Evolutionary conservation across 2,329 filamentous ascomycete species (phyloP), one percentile per base, ranked within the genome.

Genomic region (Fusarium marasasianum): DNA sequence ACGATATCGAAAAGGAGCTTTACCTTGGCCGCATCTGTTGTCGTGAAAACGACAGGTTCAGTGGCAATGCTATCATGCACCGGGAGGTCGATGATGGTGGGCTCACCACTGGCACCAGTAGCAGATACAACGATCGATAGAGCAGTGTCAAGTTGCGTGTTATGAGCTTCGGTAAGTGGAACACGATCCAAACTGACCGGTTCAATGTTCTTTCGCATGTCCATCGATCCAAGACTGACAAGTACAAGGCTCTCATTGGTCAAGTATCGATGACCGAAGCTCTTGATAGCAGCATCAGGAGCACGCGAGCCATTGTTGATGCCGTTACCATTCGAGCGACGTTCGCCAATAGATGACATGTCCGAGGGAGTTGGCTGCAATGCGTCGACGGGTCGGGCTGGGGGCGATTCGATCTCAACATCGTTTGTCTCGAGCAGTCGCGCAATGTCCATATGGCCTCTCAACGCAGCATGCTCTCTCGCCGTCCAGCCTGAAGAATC

Each of bases 401-500:
- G 63, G 8, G 64, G 63, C 18, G 66, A 69, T n/a, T 78, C 75
- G 62, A 83, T 78, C 38, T 84, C 77, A 29, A 79, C 71, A 5
- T 78, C 77, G 20, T 92, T 84, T 40, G 88, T 84, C 18, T 88
- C 89, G 26, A 98, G 87, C 41, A 90, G 88, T 50, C 88, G 86
- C 11, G 95, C 94, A 78, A 98, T 95, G 3, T 89, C 87, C 75
- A 98, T 89, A 81, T 99, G 95, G 1, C 96, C 96, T 80, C 96
- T 89, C 58, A 99, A 85, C 1, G 95, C 93, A 31, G 96, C 96
- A 81, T 99, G 96, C 80, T 99, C 96, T 80, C 92, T 94, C 2
- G 95, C 93, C 7, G 93, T 96, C 96, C 96, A 99, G 14, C 96
- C 96, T 50, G 95, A 98, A 2, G 92, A 93, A 81, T 99, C 96